Percentiles rank a stretch among this genome's conserved stretches.
These are phyloP conservation scores for Xanthoconium separans DNA, from an alignment of 1,284 basidiomycete species.

Conservation along the genomic window DNA sequence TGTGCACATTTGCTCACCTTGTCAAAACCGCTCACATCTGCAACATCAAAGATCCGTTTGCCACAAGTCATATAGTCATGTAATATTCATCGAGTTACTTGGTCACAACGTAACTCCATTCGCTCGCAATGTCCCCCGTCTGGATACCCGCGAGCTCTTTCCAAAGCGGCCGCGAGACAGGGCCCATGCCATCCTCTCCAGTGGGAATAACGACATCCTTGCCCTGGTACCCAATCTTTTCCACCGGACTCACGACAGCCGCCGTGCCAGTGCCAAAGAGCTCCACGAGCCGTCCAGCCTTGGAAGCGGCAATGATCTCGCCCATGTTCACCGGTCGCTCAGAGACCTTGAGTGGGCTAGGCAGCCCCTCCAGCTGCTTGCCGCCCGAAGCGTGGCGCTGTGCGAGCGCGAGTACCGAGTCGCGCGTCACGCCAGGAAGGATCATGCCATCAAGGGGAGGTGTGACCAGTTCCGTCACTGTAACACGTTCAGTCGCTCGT, in stretches of 20 bases:
- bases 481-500: background rate
- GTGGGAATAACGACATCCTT: conserved; percentile 84
- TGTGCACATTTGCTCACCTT: too few species aligned
- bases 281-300: conserved; percentile 77
- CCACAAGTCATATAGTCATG: too few species aligned
- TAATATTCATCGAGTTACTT: conserved; percentile 21
- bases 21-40: too few species aligned
- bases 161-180: conserved; percentile 80
- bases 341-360: conserved; percentile 69
- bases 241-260: conserved; percentile 81
- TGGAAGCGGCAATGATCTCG: conserved; percentile 77
- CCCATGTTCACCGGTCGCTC: conserved; percentile 90
- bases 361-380: conserved; percentile 56
- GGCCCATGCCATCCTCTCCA: conserved; percentile 86
- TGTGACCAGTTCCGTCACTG: conserved; percentile 80
- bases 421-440: conserved; percentile 94
- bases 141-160: conserved; percentile 89
- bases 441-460: conserved; percentile 95
- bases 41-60: too few species aligned
- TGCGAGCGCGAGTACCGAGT: conserved; percentile 85
- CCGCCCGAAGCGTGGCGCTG: conserved; percentile 70
- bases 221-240: conserved; percentile 86
- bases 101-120: conserved; percentile 72
- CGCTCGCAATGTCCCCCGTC: conserved; percentile 78
- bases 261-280: conserved; percentile 95